Evolutionary conservation across 441 rosid species (phyloP).

Genomic region (Macaranga tanarius): DNA sequence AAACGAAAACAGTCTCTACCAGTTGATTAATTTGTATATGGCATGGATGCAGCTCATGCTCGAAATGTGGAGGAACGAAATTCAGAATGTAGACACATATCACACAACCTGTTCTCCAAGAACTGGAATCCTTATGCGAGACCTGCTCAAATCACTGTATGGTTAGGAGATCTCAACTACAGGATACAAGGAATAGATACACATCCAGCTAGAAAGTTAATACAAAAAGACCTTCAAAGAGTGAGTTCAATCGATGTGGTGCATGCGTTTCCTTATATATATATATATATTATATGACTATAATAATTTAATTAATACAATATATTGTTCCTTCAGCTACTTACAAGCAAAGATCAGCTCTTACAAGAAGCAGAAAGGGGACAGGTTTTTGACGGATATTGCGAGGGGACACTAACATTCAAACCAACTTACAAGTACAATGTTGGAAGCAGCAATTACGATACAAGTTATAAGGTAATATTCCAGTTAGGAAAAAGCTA

Average conservation of each 20-base stretch:
- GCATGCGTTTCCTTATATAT: too few species aligned
- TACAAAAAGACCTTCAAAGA: slow-evolving; percentile 46
- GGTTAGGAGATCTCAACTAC: slow-evolving; percentile 78
- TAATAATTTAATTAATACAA: too few species aligned
- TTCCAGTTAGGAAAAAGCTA: too few species aligned
- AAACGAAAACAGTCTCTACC: too few species aligned
- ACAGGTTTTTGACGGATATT: slow-evolving; percentile 56
- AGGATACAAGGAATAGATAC: slow-evolving; percentile 51
- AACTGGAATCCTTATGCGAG: slow-evolving; percentile 36
- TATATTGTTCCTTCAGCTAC: slow-evolving; percentile 34
- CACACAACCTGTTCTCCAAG: slow-evolving; percentile 48
- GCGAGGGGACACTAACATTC: slow-evolving; percentile 60
- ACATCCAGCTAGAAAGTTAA: slow-evolving; percentile 53
- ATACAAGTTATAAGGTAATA: slow-evolving; percentile 55
- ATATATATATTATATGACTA: not conserved
- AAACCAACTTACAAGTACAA: slow-evolving; percentile 71
- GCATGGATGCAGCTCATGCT: slow-evolving; percentile 52
- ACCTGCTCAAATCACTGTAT: slow-evolving; percentile 51
- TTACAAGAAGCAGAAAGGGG: slow-evolving; percentile 72
- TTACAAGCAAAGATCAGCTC: slow-evolving; percentile 65
- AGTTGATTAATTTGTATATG: too few species aligned
- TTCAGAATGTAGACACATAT: slow-evolving; percentile 47
- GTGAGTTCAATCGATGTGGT: slow-evolving; percentile 29
- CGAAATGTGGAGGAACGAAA: slow-evolving; percentile 63
- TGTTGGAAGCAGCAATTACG: slow-evolving; percentile 60